Conservation (phyloP, 495 filamentous ascomycete species). For the Neurospora pannonica region DNA sequence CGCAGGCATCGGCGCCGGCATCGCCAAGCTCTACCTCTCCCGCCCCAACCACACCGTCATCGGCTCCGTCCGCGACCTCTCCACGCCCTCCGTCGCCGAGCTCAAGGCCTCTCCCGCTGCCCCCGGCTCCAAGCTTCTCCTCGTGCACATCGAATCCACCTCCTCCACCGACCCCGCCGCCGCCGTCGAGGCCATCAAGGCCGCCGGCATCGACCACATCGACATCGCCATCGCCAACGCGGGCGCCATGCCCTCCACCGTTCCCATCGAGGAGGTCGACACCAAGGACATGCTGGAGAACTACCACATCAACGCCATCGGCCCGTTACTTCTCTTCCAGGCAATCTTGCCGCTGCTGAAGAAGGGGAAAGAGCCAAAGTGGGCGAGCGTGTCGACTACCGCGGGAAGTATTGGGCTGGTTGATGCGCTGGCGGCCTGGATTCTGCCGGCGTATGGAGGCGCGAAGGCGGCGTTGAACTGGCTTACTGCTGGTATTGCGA, state of each 20-base stretch:
- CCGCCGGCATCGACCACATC: constrained; percentile 6
- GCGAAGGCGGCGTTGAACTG: constrained; percentile 16
- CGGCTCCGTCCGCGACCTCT: constrained; percentile 14
- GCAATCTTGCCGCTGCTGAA: constrained; percentile 7
- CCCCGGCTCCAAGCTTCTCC: constrained; percentile 8
- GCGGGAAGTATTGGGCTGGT: constrained; percentile 8
- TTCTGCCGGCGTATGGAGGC: constrained; percentile 12
- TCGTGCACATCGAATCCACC: constrained; percentile 12
- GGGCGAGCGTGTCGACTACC: constrained; percentile 7
- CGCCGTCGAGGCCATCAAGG: constrained; percentile 4
- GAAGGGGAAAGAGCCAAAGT: constrained; percentile 10
- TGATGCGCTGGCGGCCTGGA: constrained; percentile 2
- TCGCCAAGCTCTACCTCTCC: constrained; percentile 15
- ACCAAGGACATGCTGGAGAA: neutral
- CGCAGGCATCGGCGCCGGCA: constrained; percentile 13
- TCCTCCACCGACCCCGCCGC: constrained; percentile 3
- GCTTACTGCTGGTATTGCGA: constrained; percentile 4
- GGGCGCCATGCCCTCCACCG: constrained; percentile 5
- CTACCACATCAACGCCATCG: constrained; percentile 12
- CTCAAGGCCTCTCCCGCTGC: constrained; percentile 7
- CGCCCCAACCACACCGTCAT: constrained; percentile 21
- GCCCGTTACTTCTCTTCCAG: constrained; percentile 12
- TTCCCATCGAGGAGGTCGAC: constrained; percentile 9
- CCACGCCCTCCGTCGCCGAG: constrained; percentile 3
- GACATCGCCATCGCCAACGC: constrained; percentile 20